A percentile compares a stretch with the other conserved stretches of the same genome.
phyloP scores from a whole-genome alignment of 331 rosid genomes.

The Prunus yedoensis region DNA sequence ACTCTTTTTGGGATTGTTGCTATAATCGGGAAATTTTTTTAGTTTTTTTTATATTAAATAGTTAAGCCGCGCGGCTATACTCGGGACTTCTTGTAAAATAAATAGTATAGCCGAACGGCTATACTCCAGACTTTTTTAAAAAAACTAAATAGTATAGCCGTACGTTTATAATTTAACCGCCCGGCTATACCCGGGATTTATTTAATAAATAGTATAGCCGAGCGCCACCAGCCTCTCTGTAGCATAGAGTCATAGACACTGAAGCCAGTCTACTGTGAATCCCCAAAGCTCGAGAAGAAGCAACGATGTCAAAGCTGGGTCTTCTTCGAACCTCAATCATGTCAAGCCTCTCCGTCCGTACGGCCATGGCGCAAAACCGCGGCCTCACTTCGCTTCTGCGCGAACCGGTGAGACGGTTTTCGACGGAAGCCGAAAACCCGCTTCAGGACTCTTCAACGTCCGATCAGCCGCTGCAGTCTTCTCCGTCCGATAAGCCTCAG shows the following conservation, averaged over 20 bases:
- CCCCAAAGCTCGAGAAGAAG: neutral
- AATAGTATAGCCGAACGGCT: too few relatives aligned
- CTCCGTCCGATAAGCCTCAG: constrained; percentile 27
- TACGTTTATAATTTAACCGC: too few relatives aligned
- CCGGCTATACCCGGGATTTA: too few relatives aligned
- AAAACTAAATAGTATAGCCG: too few relatives aligned
- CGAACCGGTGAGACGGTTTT: constrained; percentile 41
- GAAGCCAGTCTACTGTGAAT: neutral
- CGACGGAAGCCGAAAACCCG: constrained; percentile 52
- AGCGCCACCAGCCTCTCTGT: too few relatives aligned
- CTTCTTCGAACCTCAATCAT: constrained; percentile 48
- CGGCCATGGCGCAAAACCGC: constrained; percentile 9
- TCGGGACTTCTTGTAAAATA: too few relatives aligned
- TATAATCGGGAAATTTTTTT: too few relatives aligned
- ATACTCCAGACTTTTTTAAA: accelerated
- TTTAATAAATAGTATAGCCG: too few relatives aligned
- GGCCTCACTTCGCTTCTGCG: constrained; percentile 32
- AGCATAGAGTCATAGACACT: neutral
- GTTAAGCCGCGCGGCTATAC: too few relatives aligned
- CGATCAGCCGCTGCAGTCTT: constrained; percentile 20
- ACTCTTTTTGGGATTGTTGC: too few relatives aligned
- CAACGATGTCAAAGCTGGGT: constrained; percentile 50
- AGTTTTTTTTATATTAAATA: too few relatives aligned
- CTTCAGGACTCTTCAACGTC: constrained; percentile 25
- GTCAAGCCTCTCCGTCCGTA: constrained; percentile 33